Evolutionary conservation across 371 early-diverging fungal genomes (phyloP).

Genomic region (Circinella minor): DNA sequence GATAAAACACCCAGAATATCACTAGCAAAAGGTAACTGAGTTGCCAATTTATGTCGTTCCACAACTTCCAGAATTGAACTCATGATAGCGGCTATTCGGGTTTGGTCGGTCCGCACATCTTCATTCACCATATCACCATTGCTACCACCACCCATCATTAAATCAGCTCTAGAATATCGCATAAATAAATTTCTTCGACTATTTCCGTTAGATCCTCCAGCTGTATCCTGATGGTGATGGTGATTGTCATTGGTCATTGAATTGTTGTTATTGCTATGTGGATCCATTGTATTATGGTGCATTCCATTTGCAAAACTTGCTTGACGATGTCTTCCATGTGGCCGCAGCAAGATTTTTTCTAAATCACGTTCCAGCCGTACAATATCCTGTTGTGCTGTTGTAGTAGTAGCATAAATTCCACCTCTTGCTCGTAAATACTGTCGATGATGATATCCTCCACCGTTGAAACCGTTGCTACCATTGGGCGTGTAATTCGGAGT

Average conservation of each 20-base stretch:
- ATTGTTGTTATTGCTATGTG: constrained; percentile 4
- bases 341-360: constrained; percentile 33
- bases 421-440: constrained; percentile 12
- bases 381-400: constrained; percentile 52
- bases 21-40: constrained; percentile 36
- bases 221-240: not conserved
- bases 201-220: not conserved
- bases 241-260: not conserved
- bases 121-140: constrained; percentile 14
- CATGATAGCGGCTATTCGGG: constrained; percentile 17
- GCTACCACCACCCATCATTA: constrained; percentile 7
- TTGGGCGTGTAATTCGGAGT: not conserved
- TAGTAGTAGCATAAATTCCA: constrained; percentile 40
- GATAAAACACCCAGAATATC: constrained; percentile 41
- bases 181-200: constrained; percentile 15
- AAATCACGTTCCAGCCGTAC: constrained; percentile 47
- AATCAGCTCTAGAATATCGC: constrained; percentile 21
- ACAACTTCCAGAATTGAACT: constrained; percentile 31
- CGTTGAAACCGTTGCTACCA: not conserved
- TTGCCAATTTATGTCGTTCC: constrained; percentile 42
- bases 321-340: constrained; percentile 20
- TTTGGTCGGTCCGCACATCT: constrained; percentile 12
- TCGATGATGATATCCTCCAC: constrained; percentile 4
- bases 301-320: constrained; percentile 25
- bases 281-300: constrained; percentile 4